phyloP scores from a whole-genome alignment of 768 basidiomycete species.

The Coprinopsis marcescibilis region DNA sequence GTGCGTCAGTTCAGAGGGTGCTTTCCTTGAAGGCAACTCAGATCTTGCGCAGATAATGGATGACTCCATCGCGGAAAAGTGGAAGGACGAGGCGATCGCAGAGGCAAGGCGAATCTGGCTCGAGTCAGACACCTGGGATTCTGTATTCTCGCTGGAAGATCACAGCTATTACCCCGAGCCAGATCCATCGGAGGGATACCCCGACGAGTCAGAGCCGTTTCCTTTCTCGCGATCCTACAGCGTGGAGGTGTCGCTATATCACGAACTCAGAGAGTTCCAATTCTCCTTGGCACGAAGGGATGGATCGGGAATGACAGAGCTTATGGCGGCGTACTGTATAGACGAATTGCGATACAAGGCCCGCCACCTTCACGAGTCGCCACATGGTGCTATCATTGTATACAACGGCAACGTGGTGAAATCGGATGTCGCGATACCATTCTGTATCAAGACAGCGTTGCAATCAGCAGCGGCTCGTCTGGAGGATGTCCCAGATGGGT shows the following conservation, averaged over 20 bases:
- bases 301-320: conserved; percentile 7
- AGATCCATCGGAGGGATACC: no score
- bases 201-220: no score
- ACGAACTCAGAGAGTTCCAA: not conserved
- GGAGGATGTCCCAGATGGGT: conserved; percentile 26
- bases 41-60: conserved; percentile 18
- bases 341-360: conserved; percentile 20
- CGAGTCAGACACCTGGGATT: no score
- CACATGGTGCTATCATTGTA: conserved; percentile 13
- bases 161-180: no score
- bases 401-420: conserved; percentile 20
- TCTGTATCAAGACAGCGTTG: conserved; percentile 14
- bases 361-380: conserved; percentile 8
- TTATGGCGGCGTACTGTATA: conserved; percentile 20
- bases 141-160: no score
- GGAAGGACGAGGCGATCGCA: conserved; percentile 13
- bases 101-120: not conserved
- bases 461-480: conserved; percentile 20
- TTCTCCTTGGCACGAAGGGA: not conserved
- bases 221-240: no score
- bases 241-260: not conserved
- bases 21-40: not conserved
- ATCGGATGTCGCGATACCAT: conserved; percentile 26
- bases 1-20: conserved; percentile 9
- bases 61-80: conserved; percentile 13